phyloP scores from a whole-genome alignment of 192 early-diverging fungal species.

The Helicostylum pulchrum region DNA sequence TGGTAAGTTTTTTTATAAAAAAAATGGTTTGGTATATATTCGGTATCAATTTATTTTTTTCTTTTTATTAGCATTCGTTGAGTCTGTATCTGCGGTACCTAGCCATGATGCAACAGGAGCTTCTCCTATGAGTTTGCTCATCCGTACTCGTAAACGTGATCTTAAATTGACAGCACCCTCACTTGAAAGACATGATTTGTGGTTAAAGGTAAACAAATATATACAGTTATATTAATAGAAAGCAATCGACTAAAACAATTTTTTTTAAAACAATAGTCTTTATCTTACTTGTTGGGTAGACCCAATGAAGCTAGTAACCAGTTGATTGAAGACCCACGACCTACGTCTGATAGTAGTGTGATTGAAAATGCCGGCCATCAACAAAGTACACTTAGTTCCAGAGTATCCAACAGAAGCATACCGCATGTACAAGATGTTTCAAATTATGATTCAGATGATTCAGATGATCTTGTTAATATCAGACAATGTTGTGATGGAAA shows the following conservation, averaged over 20 bases:
- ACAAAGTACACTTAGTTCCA: conserved; percentile 8
- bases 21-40: conserved; percentile 42
- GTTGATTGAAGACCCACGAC: conserved; percentile 10
- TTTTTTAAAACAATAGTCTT: conserved; percentile 18
- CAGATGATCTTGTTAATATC: conserved; percentile 26
- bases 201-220: conserved; percentile 55
- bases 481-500: conserved; percentile 38
- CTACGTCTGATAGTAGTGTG: conserved; percentile 3
- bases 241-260: neutral
- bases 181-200: conserved; percentile 67
- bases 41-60: conserved; percentile 12
- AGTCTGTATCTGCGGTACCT: conserved; percentile 52
- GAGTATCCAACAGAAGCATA: neutral
- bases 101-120: conserved; percentile 42
- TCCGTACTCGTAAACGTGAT: conserved; percentile 67
- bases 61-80: conserved; percentile 56
- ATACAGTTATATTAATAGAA: neutral
- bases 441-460: conserved; percentile 29
- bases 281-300: conserved; percentile 27
- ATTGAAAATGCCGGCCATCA: conserved; percentile 6
- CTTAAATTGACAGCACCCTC: conserved; percentile 69
- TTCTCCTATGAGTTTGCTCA: conserved; percentile 56
- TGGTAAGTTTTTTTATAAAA: conserved; percentile 41
- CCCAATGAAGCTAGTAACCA: neutral
- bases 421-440: neutral